These are phyloP conservation scores for Ceratocystis harringtonii DNA, from an alignment of 2,329 filamentous ascomycete species.

Conservation along the genomic window DNA sequence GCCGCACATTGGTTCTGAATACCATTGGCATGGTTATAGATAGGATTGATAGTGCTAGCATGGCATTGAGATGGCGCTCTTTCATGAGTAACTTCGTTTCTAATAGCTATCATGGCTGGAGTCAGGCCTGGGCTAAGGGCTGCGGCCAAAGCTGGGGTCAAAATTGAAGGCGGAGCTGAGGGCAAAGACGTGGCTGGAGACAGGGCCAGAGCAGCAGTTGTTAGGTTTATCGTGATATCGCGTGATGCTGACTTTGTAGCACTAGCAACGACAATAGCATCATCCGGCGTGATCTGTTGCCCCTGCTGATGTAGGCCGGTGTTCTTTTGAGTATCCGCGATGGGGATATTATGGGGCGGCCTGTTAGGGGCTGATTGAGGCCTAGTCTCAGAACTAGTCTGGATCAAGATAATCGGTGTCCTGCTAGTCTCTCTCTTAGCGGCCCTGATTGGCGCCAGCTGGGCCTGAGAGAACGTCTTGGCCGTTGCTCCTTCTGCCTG, in stretches of 20 bases:
- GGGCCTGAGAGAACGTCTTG: background rate
- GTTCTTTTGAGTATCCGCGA: background rate
- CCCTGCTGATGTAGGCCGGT: background rate
- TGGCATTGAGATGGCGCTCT: background rate
- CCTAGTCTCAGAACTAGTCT: background rate
- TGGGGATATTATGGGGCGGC: background rate
- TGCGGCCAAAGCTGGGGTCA: background rate
- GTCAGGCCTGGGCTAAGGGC: background rate
- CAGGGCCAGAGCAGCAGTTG: background rate
- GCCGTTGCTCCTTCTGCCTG: background rate
- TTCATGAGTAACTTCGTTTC: too few relatives aligned
- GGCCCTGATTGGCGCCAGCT: background rate
- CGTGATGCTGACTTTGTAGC: background rate
- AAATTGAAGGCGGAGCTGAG: background rate
- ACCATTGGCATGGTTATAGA: background rate
- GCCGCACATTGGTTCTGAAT: background rate
- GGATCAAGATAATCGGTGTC: background rate
- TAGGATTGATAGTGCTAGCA: background rate
- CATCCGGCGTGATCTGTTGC: background rate
- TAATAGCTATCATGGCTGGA: background rate
- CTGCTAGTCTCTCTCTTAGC: background rate
- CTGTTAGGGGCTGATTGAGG: background rate
- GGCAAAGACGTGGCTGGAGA: background rate
- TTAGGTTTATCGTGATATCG: background rate
- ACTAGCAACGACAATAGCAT: background rate